Percentiles rank a stretch among this genome's conserved stretches.
Conservation (phyloP, 2,329 filamentous ascomycete species). For the Periconia digitata region DNA sequence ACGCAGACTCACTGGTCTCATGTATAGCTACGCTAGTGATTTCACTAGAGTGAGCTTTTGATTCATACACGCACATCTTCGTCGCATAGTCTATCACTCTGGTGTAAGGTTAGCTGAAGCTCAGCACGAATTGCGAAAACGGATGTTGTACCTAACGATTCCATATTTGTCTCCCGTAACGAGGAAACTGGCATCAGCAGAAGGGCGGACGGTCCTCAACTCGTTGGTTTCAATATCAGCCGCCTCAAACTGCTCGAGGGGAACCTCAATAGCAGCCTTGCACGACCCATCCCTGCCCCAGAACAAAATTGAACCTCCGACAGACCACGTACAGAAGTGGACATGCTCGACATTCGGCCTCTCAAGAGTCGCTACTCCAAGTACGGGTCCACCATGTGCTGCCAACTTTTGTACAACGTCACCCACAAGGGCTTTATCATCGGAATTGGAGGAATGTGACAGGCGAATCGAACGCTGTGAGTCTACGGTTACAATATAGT, state of each 20-base stretch:
- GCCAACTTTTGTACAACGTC: slow-evolving; percentile 49
- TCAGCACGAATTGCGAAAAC: neutral
- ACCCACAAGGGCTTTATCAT: slow-evolving; percentile 32
- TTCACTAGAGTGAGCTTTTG: slow-evolving; percentile 84
- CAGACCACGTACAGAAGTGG: slow-evolving; percentile 87
- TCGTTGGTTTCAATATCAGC: slow-evolving; percentile 58
- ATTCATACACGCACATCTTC: slow-evolving; percentile 65
- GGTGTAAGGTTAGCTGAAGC: neutral
- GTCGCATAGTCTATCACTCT: slow-evolving; percentile 66
- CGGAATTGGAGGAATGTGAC: slow-evolving; percentile 51
- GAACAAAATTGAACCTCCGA: slow-evolving; percentile 75
- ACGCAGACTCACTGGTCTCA: slow-evolving; percentile 62
- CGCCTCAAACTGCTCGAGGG: slow-evolving; percentile 63
- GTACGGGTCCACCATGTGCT: slow-evolving; percentile 60
- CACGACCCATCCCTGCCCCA: slow-evolving; percentile 77
- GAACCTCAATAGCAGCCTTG: slow-evolving; percentile 64
- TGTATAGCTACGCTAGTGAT: slow-evolving; percentile 79
- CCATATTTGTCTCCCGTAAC: slow-evolving; percentile 86
- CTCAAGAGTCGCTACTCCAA: slow-evolving; percentile 71
- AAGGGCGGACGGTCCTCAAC: slow-evolving; percentile 60
- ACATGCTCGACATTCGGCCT: slow-evolving; percentile 63
- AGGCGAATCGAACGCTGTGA: slow-evolving; percentile 71
- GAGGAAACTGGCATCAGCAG: slow-evolving; percentile 65
- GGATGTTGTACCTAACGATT: slow-evolving; percentile 60
- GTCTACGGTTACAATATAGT: slow-evolving; percentile 62